Percentiles rank a stretch among this genome's conserved stretches.
Conservation (phyloP, 768 basidiomycete species). For the Boletus eberwhitei region DNA sequence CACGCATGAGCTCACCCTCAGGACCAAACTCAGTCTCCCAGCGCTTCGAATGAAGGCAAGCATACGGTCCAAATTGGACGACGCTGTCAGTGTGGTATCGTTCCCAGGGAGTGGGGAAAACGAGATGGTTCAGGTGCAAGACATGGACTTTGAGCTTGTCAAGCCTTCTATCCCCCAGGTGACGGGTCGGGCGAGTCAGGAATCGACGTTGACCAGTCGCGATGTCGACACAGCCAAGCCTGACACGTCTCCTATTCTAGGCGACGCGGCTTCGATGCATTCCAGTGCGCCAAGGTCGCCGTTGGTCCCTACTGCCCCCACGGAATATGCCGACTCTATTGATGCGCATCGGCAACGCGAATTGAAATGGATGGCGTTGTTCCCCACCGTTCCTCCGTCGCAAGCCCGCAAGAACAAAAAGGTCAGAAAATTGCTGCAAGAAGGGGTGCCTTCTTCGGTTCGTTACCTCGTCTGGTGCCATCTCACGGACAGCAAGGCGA, state of each 20-base stretch:
- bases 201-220: constrained; percentile 40
- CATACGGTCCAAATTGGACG: constrained; percentile 29
- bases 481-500: constrained; percentile 72
- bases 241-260: constrained; percentile 22
- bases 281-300: constrained; percentile 32
- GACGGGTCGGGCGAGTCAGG: constrained; percentile 49
- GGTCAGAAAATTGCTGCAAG: constrained; percentile 64
- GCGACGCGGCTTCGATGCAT: constrained; percentile 43
- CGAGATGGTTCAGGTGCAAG: constrained; percentile 70
- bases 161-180: constrained; percentile 52
- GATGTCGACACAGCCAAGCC: constrained; percentile 18
- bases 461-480: constrained; percentile 83
- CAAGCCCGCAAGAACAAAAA: constrained; percentile 80
- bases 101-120: constrained; percentile 31
- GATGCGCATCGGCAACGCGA: constrained; percentile 76
- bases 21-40: constrained; percentile 66
- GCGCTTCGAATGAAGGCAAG: constrained; percentile 49
- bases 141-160: constrained; percentile 80
- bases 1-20: constrained; percentile 36
- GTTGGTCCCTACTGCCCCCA: constrained; percentile 9
- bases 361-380: constrained; percentile 66
- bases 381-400: constrained; percentile 53
- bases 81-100: constrained; percentile 26
- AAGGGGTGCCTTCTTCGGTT: constrained; percentile 81
- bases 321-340: constrained; percentile 28